These are phyloP conservation scores for Amylocarpus encephaloides DNA, from an alignment of 2,329 filamentous ascomycete genomes.

Conservation along the genomic window DNA sequence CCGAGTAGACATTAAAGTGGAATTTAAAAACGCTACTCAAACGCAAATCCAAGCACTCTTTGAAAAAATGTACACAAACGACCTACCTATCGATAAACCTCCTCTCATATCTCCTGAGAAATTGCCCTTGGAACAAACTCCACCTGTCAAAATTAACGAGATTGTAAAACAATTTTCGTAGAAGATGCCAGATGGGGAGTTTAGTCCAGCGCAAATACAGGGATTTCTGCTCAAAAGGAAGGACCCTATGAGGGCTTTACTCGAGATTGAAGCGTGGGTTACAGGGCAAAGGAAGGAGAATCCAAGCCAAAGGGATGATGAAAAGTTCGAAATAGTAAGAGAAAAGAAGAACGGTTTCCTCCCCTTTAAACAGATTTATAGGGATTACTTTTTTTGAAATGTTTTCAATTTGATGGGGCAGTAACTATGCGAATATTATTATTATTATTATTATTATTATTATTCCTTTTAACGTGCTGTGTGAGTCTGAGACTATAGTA, in stretches of 20 bases:
- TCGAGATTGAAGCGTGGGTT: slow-evolving; percentile 50
- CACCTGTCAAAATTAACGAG: slow-evolving; percentile 13
- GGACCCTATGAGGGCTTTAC: slow-evolving; percentile 49
- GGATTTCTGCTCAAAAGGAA: slow-evolving; percentile 59
- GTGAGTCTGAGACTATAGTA: no score
- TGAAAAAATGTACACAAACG: slow-evolving; percentile 14
- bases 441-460: no score
- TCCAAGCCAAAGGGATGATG: no score
- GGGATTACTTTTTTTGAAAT: no score
- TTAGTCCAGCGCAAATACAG: slow-evolving; percentile 59
- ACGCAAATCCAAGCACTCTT: not conserved
- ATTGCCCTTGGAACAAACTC: not conserved
- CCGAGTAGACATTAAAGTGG: slow-evolving; percentile 52
- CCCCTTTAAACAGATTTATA: no score
- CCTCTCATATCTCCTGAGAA: not conserved
- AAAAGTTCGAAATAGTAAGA: no score
- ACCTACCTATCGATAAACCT: slow-evolving; percentile 15
- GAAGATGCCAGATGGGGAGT: slow-evolving; percentile 43
- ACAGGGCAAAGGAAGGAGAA: no score
- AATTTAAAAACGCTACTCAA: slow-evolving; percentile 38
- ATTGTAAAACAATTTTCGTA: slow-evolving; percentile 47
- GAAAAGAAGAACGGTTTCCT: no score
- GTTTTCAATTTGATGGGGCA: no score
- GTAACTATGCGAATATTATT: no score
- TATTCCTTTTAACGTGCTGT: no score